A percentile compares a stretch with the other conserved stretches of the same genome.
Evolutionary conservation across 176 grass and related monocot species (phyloP).

Genomic region (Oropetium thomaeum): DNA sequence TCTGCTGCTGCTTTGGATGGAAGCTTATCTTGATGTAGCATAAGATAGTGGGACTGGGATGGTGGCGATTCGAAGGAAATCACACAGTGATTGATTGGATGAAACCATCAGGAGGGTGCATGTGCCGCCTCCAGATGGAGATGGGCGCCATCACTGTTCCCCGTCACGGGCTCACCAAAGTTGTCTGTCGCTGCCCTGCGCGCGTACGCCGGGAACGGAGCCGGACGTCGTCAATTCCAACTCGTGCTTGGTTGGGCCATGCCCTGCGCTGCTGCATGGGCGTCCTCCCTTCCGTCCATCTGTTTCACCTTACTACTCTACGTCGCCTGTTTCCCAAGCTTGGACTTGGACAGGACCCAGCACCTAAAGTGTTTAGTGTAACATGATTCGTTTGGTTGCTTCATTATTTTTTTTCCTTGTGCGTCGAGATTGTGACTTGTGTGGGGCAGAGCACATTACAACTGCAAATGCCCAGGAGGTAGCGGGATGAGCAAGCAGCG

Average conservation of each 20-base stretch:
- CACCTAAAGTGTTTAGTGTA: not conserved
- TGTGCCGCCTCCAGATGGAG: not conserved
- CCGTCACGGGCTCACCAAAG: slow-evolving; percentile 6
- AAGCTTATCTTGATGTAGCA: not conserved
- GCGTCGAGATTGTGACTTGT: not conserved
- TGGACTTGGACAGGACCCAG: too few species aligned
- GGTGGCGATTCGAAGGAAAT: not conserved
- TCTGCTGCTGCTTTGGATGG: slow-evolving; percentile 1
- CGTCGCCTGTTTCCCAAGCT: not conserved
- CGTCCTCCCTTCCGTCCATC: not conserved
- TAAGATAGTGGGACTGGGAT: not conserved
- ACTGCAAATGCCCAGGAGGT: not conserved
- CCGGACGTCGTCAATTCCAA: slow-evolving; percentile 9
- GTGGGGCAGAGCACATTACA: not conserved
- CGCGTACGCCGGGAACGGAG: too few species aligned
- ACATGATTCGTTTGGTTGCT: slow-evolving; percentile 1
- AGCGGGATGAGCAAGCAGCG: not conserved
- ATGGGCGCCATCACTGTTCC: not conserved
- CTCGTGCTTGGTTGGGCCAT: not conserved
- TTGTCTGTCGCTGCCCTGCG: not conserved
- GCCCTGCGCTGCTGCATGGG: not conserved
- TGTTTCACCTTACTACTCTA: not conserved
- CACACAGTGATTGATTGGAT: too few species aligned
- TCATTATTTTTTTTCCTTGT: too few species aligned
- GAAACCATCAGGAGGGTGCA: too few species aligned